Conservation (phyloP, 108 stramenopile genomes). For the Cyclostephanos invisitatus region DNA sequence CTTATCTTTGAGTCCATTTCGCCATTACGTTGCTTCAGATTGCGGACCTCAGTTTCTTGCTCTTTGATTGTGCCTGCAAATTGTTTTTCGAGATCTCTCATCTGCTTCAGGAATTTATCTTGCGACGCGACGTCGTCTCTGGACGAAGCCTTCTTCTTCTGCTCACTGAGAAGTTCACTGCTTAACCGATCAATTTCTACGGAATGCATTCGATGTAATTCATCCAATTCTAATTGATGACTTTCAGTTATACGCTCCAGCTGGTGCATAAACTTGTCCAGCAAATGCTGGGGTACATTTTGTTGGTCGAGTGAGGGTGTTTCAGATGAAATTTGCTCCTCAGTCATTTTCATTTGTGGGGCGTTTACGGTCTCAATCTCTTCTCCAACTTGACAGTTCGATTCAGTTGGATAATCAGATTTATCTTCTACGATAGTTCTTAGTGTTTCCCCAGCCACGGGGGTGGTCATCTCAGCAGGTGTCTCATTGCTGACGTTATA, state of each 20-base stretch:
- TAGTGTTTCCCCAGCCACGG: constrained; percentile 4
- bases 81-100: constrained; percentile 47
- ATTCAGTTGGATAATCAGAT: background rate
- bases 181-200: constrained; percentile 41
- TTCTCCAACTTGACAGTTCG: background rate
- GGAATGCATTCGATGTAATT: constrained; percentile 52
- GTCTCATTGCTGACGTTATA: constrained; percentile 8
- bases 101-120: constrained; percentile 51
- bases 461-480: background rate
- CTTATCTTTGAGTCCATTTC: constrained; percentile 54
- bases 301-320: constrained; percentile 2
- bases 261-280: constrained; percentile 79
- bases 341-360: background rate
- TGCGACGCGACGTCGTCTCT: constrained; percentile 44
- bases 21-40: constrained; percentile 47
- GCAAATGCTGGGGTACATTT: constrained; percentile 35
- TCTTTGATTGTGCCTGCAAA: constrained; percentile 30
- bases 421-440: background rate
- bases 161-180: constrained; percentile 22
- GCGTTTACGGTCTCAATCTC: background rate
- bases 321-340: constrained; percentile 9
- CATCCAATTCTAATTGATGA: constrained; percentile 63
- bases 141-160: constrained; percentile 44
- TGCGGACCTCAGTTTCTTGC: constrained; percentile 47
- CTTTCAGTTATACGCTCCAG: constrained; percentile 77